These are phyloP conservation scores for Phoma sp. DNA, from an alignment of 2,329 filamentous ascomycete species.

Conservation along the genomic window DNA sequence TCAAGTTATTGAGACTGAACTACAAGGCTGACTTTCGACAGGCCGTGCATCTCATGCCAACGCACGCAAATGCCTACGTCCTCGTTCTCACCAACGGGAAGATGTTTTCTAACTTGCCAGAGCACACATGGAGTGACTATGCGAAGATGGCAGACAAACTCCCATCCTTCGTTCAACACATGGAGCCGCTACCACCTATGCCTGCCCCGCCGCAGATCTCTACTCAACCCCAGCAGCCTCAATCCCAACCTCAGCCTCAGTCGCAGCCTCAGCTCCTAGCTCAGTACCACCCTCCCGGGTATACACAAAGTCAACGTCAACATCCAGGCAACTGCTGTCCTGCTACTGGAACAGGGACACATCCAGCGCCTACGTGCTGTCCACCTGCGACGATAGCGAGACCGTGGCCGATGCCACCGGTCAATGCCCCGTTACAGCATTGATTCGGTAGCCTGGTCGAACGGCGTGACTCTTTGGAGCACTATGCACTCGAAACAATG, in stretches of 20 bases:
- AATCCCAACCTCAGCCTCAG: not conserved
- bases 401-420: slow-evolving; percentile 8
- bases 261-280: not conserved
- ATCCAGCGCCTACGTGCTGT: slow-evolving; percentile 5
- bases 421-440: not conserved
- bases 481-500: no score
- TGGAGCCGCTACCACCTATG: slow-evolving; percentile 33
- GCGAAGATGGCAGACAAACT: slow-evolving; percentile 38
- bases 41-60: slow-evolving; percentile 40
- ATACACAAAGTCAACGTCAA: not conserved
- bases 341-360: not conserved
- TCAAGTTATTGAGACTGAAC: not conserved
- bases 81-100: slow-evolving; percentile 36
- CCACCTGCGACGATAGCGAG: slow-evolving; percentile 1
- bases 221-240: not conserved
- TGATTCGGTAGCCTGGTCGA: not conserved
- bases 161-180: slow-evolving; percentile 28
- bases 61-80: slow-evolving; percentile 34
- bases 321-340: slow-evolving; percentile 3
- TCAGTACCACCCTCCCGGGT: not conserved
- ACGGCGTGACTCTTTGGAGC: no score
- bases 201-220: slow-evolving; percentile 4
- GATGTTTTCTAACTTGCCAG: slow-evolving; percentile 42
- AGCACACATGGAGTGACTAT: slow-evolving; percentile 42
- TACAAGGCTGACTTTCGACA: slow-evolving; percentile 6